These are phyloP conservation scores for Dicorynia guianensis DNA, from an alignment of 306 rosid species.

Conservation along the genomic window DNA sequence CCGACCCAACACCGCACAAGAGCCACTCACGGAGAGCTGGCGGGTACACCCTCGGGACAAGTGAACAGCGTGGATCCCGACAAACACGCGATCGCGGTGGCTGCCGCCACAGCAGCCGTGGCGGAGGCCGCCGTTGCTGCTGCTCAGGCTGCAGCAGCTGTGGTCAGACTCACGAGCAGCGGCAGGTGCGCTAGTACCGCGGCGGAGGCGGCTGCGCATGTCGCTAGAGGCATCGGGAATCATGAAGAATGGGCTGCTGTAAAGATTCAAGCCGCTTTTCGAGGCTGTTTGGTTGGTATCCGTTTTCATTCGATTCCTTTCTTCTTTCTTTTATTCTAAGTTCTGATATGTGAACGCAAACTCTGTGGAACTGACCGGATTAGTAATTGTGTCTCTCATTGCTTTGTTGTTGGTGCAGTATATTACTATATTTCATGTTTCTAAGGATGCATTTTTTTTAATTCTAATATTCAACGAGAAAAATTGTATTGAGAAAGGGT, in stretches of 20 bases:
- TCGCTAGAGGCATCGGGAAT: slow-evolving; percentile 8
- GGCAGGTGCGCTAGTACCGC: slow-evolving; percentile 26
- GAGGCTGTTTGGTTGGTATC: slow-evolving; percentile 78
- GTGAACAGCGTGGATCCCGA: slow-evolving; percentile 28
- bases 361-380: slow-evolving; percentile 28
- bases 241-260: slow-evolving; percentile 66
- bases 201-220: slow-evolving; percentile 47
- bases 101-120: slow-evolving; percentile 54
- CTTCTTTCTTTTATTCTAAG: not conserved
- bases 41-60: not conserved
- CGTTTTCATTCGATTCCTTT: slow-evolving; percentile 8
- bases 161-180: slow-evolving; percentile 41
- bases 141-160: slow-evolving; percentile 53
- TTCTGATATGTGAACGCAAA: not conserved
- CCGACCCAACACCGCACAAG: not conserved
- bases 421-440: too few species aligned
- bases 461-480: not conserved
- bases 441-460: too few species aligned
- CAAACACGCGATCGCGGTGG: slow-evolving; percentile 54
- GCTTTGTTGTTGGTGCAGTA: too few species aligned
- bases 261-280: slow-evolving; percentile 79
- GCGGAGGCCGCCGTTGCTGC: slow-evolving; percentile 55
- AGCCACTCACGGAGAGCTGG: not conserved
- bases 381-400: not conserved
- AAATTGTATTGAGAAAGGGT: not conserved